Conservation (phyloP, 345 rosid genomes). For the Ailanthus altissimus region DNA sequence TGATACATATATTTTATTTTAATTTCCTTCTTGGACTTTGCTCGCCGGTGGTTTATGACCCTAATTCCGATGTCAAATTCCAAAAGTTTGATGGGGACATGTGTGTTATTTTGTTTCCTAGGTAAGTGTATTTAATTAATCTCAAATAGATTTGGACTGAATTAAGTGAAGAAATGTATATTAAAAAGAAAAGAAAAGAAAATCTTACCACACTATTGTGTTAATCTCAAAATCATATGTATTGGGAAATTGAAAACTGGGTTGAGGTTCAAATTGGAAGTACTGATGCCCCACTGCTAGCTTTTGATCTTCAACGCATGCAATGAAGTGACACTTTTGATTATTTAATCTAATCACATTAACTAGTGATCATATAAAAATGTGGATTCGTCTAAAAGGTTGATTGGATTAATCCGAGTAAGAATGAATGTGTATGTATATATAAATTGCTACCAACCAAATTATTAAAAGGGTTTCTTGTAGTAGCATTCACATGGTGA, state of each 20-base stretch:
- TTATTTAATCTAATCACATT: background rate
- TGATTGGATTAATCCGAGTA: background rate
- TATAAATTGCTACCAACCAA: background rate
- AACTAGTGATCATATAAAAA: background rate
- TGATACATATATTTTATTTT: background rate
- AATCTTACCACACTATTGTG: no score
- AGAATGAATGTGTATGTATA: background rate
- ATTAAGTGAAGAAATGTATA: background rate
- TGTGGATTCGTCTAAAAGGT: background rate
- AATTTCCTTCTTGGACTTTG: background rate
- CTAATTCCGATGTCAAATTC: background rate
- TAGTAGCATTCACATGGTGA: slow-evolving; percentile 25
- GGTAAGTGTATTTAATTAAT: background rate
- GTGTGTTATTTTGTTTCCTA: background rate
- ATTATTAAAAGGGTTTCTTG: background rate
- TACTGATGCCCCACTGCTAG: background rate
- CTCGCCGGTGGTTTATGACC: background rate
- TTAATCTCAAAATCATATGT: no score
- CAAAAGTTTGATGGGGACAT: background rate
- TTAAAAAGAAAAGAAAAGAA: no score
- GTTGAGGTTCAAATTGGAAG: background rate
- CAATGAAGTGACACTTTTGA: background rate
- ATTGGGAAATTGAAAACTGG: no score
- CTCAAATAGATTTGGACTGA: background rate
- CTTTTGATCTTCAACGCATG: background rate